Evolutionary conservation across 2,329 filamentous ascomycete genomes (phyloP), one percentile per base, ranked within the genome.

Genomic region (Stemphylium lycopersici): DNA sequence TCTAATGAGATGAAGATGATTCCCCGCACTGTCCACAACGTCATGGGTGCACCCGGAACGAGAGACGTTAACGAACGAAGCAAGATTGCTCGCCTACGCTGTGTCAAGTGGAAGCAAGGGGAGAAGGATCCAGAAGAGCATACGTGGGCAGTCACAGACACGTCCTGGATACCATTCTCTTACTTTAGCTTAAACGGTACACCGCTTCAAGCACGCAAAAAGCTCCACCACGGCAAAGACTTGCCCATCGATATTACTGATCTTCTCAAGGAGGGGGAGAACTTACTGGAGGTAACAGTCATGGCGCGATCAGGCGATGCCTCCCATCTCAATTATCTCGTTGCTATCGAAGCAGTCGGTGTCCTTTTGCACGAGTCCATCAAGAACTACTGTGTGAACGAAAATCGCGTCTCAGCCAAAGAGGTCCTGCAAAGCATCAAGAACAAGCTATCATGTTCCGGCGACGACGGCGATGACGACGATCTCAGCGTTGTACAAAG

Each of bases 171-270:
- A 3, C 65, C 91, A 0, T 79, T 83, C 32, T 83, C 91, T 0
- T 90, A 87, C 56, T 80, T 93, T 56, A 79, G 82, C 13, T 72
- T 96, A 56, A 96, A 96, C 63, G 79, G 74, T 0, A 68, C 75
- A 0, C 41, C 61, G 15, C 66, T 83, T 1, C 78, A 85, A 10
- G 71, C 91, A 13, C 84, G 88, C 36, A 84, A 89, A 24, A 91
- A 90, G 64, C 72, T 84, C 1, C 87, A 95, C 57, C 84, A 93
- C 66, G 87, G 87, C 10, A 90, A 87, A 62, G 90, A 96, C 63
- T 74, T 91, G 7, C 87, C 93, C 0, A 78, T 90, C 5, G 91
- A 96, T 62, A 77, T 96, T 20, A 92, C 91, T 2, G 57, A 71
- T 0, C 72, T 84, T 16, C 61, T 96, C 4, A 70, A 66, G 7